Evolutionary conservation across 148 eudicot genomes (phyloP).

Genomic region (Cornus suecica): DNA sequence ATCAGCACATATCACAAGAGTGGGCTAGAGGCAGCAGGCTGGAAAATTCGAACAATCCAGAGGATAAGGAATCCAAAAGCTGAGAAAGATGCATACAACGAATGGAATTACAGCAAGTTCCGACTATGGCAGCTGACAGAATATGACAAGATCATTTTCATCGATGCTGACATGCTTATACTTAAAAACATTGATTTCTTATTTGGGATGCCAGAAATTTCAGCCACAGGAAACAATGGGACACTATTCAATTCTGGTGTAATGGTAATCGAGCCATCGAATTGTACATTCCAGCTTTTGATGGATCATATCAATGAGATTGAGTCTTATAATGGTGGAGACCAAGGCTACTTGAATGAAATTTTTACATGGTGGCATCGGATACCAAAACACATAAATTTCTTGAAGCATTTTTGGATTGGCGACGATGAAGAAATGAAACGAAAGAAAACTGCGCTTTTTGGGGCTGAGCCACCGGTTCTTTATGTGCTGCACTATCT

Average conservation of each 20-base stretch:
- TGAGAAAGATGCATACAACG: conserved; percentile 82
- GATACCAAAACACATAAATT: conserved; percentile 75
- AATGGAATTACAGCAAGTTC: conserved; percentile 97
- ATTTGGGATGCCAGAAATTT: conserved; percentile 73
- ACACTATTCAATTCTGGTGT: conserved; percentile 93
- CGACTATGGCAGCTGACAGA: conserved; percentile 87
- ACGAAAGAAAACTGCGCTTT: conserved; percentile 48
- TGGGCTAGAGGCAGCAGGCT: conserved; percentile 81
- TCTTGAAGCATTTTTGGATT: conserved; percentile 71
- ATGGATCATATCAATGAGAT: conserved; percentile 75
- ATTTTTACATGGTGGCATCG: conserved; percentile 96
- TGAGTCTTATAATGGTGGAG: conserved; percentile 90
- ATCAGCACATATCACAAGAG: conserved; percentile 63
- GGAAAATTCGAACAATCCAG: conserved; percentile 70
- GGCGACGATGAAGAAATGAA: conserved; percentile 70
- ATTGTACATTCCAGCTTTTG: conserved; percentile 69
- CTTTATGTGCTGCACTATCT: conserved; percentile 79
- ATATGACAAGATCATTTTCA: conserved; percentile 83
- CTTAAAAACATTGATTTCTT: conserved; percentile 75
- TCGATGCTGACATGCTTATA: conserved; percentile 78
- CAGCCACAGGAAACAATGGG: conserved; percentile 80
- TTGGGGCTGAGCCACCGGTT: conserved; percentile 74
- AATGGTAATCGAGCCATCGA: conserved; percentile 87
- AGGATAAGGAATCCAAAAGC: conserved; percentile 91
- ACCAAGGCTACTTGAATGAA: conserved; percentile 89